Evolutionary conservation across 495 filamentous ascomycete species (phyloP).

Genomic region (Penicillium desertorum): DNA sequence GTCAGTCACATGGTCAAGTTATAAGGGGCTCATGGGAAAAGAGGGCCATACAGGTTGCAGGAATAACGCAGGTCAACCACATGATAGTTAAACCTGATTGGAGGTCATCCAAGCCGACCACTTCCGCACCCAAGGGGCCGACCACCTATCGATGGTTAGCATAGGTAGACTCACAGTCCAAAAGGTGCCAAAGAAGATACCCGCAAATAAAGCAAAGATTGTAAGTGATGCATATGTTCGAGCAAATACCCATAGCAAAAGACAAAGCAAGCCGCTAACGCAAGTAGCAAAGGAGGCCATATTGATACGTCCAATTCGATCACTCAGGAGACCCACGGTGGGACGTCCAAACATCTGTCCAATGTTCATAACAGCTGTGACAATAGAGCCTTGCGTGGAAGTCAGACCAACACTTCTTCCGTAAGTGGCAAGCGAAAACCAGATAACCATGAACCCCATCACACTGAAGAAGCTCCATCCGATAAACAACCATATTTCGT

Average conservation of each 20-base stretch:
- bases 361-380: neutral
- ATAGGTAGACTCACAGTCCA: no score
- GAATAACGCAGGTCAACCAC: no score
- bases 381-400: neutral
- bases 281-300: neutral
- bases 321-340: neutral
- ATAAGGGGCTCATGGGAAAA: no score
- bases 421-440: neutral
- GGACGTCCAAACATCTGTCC: neutral
- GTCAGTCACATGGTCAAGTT: no score
- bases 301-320: neutral
- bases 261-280: neutral
- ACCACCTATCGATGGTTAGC: no score
- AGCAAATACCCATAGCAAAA: slow-evolving; percentile 1
- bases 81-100: no score
- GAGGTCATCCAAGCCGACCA: no score
- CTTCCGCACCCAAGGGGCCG: no score
- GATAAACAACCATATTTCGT: neutral
- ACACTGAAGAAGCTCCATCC: slow-evolving; percentile 5
- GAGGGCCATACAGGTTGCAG: no score
- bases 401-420: neutral
- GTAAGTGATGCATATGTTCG: neutral
- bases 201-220: no score
- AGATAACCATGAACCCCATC: neutral
- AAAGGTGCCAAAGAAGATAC: no score